Conservation (phyloP, 108 stramenopile species). For the Fragilaria crotonensis region DNA sequence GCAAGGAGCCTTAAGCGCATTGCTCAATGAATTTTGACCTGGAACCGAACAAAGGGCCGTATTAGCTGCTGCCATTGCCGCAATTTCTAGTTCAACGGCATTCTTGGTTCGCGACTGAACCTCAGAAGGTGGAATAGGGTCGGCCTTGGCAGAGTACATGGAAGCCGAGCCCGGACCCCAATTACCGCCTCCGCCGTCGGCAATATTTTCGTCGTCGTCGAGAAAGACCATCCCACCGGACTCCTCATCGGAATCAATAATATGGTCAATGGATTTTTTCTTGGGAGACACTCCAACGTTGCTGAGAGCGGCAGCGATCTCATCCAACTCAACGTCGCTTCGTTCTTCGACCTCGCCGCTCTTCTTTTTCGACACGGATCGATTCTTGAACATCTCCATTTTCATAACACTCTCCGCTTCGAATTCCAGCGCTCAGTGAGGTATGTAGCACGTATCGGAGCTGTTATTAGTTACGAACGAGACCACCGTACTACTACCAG, state of each 20-base stretch:
- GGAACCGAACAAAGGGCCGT: neutral
- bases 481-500: no score
- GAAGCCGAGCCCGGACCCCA: neutral
- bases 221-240: neutral
- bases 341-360: neutral
- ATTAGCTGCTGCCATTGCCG: neutral
- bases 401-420: neutral
- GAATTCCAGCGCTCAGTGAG: no score
- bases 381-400: constrained; percentile 6
- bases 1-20: neutral
- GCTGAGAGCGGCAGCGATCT: neutral
- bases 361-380: constrained; percentile 3
- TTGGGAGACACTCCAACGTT: neutral
- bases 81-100: neutral
- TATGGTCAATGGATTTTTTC: neutral
- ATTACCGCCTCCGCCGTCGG: neutral
- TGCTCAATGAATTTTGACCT: no score
- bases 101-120: neutral
- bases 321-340: neutral
- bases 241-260: constrained; percentile 7
- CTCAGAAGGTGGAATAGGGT: neutral
- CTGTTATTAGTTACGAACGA: no score
- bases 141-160: neutral
- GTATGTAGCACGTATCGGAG: no score
- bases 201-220: constrained; percentile 24